phyloP scores from a whole-genome alignment of 768 basidiomycete genomes.

The Amanita muscaria region DNA sequence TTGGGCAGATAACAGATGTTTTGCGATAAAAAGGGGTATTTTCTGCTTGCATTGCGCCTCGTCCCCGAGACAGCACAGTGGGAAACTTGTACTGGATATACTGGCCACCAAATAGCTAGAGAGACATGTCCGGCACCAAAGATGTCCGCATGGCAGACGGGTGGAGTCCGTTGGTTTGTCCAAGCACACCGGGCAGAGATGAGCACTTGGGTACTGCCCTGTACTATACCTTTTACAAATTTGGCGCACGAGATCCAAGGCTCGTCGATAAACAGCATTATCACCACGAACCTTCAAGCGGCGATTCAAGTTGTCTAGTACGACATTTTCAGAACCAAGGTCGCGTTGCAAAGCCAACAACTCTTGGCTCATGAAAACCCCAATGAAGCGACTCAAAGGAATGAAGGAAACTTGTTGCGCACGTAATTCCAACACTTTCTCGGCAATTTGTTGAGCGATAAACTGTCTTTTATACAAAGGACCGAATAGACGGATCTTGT shows the following conservation, averaged over 20 bases:
- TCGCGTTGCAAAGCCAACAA: conserved; percentile 36
- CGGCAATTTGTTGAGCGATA: conserved; percentile 38
- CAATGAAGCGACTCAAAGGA: conserved; percentile 37
- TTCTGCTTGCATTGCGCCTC: conserved; percentile 46
- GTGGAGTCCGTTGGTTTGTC: conserved; percentile 43
- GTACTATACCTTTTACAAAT: conserved; percentile 27
- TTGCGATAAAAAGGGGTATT: conserved; percentile 48
- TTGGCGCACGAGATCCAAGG: conserved; percentile 34
- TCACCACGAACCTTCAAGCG: conserved; percentile 50
- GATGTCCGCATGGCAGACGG: conserved; percentile 54
- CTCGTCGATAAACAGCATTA: conserved; percentile 18
- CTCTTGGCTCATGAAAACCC: conserved; percentile 37
- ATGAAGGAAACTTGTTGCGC: conserved; percentile 35
- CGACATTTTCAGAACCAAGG: conserved; percentile 51
- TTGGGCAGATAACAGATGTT: conserved; percentile 35
- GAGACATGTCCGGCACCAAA: conserved; percentile 60
- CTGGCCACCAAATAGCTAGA: conserved; percentile 48
- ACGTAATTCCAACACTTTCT: conserved; percentile 35
- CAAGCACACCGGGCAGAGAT: conserved; percentile 64
- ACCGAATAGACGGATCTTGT: conserved; percentile 49
- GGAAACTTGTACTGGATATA: conserved; percentile 51
- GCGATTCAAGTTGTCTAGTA: conserved; percentile 34
- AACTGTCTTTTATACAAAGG: conserved; percentile 28
- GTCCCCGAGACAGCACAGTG: conserved; percentile 63
- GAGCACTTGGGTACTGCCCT: conserved; percentile 4